Evolutionary conservation across 768 basidiomycete genomes (phyloP).

Genomic region (Lactifluus subvellereus): DNA sequence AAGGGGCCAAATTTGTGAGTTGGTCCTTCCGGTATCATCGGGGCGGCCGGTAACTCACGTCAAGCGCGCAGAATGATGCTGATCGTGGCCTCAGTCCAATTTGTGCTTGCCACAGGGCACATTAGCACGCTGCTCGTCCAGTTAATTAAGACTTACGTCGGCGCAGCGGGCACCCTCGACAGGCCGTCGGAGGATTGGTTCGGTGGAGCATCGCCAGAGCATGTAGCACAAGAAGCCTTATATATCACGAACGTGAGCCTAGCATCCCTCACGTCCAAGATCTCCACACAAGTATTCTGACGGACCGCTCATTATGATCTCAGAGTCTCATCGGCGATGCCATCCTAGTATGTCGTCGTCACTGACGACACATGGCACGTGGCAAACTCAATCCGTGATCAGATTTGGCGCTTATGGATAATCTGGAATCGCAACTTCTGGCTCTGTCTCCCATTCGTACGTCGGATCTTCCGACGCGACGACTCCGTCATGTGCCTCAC

Average conservation of each 20-base stretch:
- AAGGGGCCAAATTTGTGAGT: slow-evolving; percentile 8
- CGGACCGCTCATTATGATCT: background rate
- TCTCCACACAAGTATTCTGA: background rate
- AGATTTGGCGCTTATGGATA: slow-evolving; percentile 22
- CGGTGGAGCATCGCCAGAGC: slow-evolving; percentile 6
- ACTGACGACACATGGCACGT: background rate
- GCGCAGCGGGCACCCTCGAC: background rate
- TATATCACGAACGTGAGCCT: slow-evolving; percentile 16
- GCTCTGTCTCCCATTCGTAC: slow-evolving; percentile 9
- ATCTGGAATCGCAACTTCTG: slow-evolving; percentile 14
- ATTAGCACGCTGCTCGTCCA: slow-evolving; percentile 9
- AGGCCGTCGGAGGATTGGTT: background rate
- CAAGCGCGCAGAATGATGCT: slow-evolving; percentile 4
- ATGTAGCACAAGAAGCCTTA: background rate
- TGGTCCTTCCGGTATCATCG: background rate
- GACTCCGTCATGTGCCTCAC: too few relatives aligned
- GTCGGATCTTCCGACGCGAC: background rate
- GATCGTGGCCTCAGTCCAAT: slow-evolving; percentile 6
- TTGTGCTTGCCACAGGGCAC: slow-evolving; percentile 13
- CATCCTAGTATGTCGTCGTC: slow-evolving; percentile 5
- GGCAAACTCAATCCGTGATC: background rate
- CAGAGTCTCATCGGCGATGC: slow-evolving; percentile 19
- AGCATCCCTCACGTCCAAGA: background rate
- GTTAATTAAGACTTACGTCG: slow-evolving; percentile 2
- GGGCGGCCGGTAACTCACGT: background rate